phyloP scores from a whole-genome alignment of 345 rosid genomes.

The Trapa incisa region DNA sequence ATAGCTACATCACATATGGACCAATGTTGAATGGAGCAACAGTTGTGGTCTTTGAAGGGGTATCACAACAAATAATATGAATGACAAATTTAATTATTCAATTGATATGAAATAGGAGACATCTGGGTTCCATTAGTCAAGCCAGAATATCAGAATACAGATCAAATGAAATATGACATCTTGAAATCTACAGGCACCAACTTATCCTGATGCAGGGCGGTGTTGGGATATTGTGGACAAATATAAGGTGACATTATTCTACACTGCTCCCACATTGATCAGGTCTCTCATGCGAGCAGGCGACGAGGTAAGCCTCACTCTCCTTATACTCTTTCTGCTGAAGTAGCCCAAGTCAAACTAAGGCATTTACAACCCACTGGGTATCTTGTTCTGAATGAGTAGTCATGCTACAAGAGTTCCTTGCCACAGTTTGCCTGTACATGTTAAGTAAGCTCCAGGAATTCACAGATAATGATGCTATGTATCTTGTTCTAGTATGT shows the following conservation, averaged over 20 bases:
- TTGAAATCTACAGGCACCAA: conserved; percentile 59
- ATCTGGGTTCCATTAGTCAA: not conserved
- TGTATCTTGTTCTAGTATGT: conserved; percentile 50
- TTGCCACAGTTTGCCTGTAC: not conserved
- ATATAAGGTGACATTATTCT: conserved; percentile 79
- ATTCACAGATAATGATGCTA: not conserved
- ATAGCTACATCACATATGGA: conserved; percentile 95
- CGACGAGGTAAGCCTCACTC: conserved; percentile 40
- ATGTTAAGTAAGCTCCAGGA: not conserved
- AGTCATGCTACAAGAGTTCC: not conserved
- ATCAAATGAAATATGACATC: not conserved
- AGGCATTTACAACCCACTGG: not conserved
- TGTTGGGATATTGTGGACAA: conserved; percentile 98
- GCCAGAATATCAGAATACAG: not conserved
- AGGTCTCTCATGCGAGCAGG: conserved; percentile 97
- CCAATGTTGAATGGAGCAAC: conserved; percentile 96
- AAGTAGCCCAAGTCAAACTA: not conserved
- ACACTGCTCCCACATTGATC: conserved; percentile 95
- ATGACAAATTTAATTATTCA: not conserved
- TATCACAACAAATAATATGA: conserved; percentile 20
- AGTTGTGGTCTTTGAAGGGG: conserved; percentile 81
- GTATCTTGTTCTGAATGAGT: not conserved
- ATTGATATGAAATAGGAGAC: not conserved
- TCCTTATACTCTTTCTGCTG: conserved; percentile 2
- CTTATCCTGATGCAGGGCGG: conserved; percentile 89